Evolutionary conservation across 1,139 yeast genomes (phyloP).

Genomic region (Spencermartinsiella ligniputridi): DNA sequence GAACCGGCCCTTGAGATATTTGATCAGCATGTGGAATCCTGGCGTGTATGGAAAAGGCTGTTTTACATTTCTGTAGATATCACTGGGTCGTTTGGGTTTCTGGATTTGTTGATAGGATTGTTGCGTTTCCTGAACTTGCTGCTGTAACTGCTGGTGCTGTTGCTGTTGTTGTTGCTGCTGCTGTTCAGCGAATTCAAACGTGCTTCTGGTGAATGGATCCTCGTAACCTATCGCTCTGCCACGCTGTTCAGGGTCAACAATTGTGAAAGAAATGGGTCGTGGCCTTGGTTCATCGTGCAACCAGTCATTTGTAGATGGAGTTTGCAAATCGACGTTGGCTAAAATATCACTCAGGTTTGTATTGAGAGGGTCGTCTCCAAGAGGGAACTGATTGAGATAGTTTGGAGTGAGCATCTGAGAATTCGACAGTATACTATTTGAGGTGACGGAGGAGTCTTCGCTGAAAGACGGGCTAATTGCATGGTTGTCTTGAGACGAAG

Average conservation of each 20-base stretch:
- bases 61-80: conserved; percentile 68
- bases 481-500: background rate
- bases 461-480: conserved; percentile 25
- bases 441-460: conserved; percentile 22
- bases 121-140: conserved; percentile 6
- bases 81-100: conserved; percentile 47
- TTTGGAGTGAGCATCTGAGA: conserved; percentile 10
- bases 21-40: conserved; percentile 79
- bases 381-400: conserved; percentile 20
- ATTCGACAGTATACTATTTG: background rate
- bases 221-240: background rate
- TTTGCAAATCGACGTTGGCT: conserved; percentile 18
- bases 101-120: conserved; percentile 5
- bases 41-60: conserved; percentile 85
- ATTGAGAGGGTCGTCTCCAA: conserved; percentile 11
- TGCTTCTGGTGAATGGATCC: conserved; percentile 3
- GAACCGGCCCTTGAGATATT: conserved; percentile 69
- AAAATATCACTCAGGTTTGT: conserved; percentile 21
- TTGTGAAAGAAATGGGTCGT: conserved; percentile 26
- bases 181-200: conserved; percentile 1
- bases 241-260: conserved; percentile 15
- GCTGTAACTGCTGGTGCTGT: conserved; percentile 2
- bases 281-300: conserved; percentile 20
- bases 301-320: conserved; percentile 17
- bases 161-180: conserved; percentile 4